phyloP scores from a whole-genome alignment of 495 filamentous ascomycete species.

The Haplographium delicatum region DNA sequence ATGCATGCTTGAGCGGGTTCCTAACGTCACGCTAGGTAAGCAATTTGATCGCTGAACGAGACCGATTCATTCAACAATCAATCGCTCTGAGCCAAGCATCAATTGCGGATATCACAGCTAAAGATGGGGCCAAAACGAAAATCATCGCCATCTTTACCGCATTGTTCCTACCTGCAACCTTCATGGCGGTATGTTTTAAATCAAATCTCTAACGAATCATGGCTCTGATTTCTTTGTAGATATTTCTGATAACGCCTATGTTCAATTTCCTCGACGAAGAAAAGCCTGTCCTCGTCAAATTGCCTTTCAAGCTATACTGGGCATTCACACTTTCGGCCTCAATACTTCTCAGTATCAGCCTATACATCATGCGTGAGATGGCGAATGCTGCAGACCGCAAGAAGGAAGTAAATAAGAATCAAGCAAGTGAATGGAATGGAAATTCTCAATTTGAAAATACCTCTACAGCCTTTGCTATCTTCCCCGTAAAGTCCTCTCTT shows the following conservation, averaged over 20 bases:
- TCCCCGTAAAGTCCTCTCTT: too few species aligned
- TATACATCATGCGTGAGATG: too few species aligned
- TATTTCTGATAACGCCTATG: slow-evolving; percentile 1
- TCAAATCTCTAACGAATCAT: not conserved
- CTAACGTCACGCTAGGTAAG: not conserved
- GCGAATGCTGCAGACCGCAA: too few species aligned
- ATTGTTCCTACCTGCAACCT: slow-evolving; percentile 1
- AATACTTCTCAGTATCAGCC: too few species aligned
- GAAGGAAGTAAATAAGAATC: too few species aligned
- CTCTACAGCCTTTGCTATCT: too few species aligned
- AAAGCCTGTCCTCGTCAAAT: not conserved
- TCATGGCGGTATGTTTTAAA: slow-evolving; percentile 1
- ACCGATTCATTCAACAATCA: not conserved
- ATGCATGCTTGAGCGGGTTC: not conserved
- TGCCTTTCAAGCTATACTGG: not conserved
- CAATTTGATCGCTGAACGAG: not conserved
- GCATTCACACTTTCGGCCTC: too few species aligned
- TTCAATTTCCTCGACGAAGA: not conserved
- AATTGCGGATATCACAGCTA: not conserved
- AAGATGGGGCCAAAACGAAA: not conserved
- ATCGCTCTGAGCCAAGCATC: not conserved
- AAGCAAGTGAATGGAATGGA: too few species aligned
- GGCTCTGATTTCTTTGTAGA: not conserved
- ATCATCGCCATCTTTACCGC: not conserved
- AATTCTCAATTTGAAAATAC: too few species aligned